phyloP scores from a whole-genome alignment of 768 basidiomycete species.

The Galerina marginata region DNA sequence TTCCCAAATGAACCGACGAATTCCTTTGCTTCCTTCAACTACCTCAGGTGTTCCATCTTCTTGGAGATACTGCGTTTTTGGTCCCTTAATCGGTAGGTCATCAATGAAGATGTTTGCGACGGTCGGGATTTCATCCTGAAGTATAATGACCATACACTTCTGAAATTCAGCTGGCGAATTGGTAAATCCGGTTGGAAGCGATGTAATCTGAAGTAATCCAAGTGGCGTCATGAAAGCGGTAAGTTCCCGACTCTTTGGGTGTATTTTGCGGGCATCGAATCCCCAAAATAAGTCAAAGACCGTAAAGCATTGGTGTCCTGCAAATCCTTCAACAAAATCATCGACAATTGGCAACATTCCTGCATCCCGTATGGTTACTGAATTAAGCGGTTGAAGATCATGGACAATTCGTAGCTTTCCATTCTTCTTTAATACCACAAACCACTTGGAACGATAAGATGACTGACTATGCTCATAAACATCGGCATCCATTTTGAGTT shows the following conservation, averaged over 20 bases:
- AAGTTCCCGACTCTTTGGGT: slow-evolving; percentile 26
- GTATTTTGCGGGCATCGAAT: slow-evolving; percentile 31
- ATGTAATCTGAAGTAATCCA: slow-evolving; percentile 12
- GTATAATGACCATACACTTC: slow-evolving; percentile 35
- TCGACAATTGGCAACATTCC: slow-evolving; percentile 28
- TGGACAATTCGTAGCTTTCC: slow-evolving; percentile 30
- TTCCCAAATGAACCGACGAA: slow-evolving; percentile 11
- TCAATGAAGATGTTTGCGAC: slow-evolving; percentile 27
- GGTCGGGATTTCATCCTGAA: slow-evolving; percentile 34
- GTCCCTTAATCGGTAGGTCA: slow-evolving; percentile 29
- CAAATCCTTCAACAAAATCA: slow-evolving; percentile 18
- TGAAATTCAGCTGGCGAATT: slow-evolving; percentile 31
- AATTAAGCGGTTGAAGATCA: slow-evolving; percentile 33
- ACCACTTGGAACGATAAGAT: slow-evolving; percentile 1
- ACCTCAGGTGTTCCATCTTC: slow-evolving; percentile 23
- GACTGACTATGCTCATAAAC: neutral
- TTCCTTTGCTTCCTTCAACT: slow-evolving; percentile 12
- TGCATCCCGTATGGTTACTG: slow-evolving; percentile 32
- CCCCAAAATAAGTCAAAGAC: slow-evolving; percentile 33
- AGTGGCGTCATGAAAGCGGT: neutral
- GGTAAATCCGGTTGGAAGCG: slow-evolving; percentile 45
- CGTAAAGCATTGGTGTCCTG: neutral
- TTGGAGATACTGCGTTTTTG: slow-evolving; percentile 24
- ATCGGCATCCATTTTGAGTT: slow-evolving; percentile 21
- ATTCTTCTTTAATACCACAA: neutral